These are phyloP conservation scores for Citrullus amarus DNA, from an alignment of 306 rosid genomes.

Conservation along the genomic window DNA sequence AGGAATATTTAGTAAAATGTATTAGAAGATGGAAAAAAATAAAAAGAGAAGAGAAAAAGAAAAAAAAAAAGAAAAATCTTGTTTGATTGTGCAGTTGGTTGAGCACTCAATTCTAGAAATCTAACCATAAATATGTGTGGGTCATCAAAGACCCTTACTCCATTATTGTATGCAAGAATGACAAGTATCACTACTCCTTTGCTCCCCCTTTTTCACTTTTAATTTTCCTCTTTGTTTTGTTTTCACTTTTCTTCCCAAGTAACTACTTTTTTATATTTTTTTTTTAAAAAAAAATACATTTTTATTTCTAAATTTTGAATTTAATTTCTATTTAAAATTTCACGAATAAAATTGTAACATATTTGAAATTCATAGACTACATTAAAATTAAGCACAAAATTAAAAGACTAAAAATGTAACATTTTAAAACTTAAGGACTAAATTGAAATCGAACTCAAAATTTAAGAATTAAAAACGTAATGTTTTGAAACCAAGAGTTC, in stretches of 20 bases:
- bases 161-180: slow-evolving; percentile 4
- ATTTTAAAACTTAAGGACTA: too few relatives aligned
- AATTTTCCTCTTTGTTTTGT: background rate
- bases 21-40: background rate
- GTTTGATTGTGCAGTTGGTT: background rate
- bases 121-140: slow-evolving; percentile 7
- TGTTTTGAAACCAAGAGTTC: too few relatives aligned
- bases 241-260: background rate
- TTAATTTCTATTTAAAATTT: too few relatives aligned
- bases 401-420: too few relatives aligned
- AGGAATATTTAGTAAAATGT: background rate
- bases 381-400: too few relatives aligned
- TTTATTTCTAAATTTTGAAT: too few relatives aligned
- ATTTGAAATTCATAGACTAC: too few relatives aligned
- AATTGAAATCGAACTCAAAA: too few relatives aligned
- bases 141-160: background rate
- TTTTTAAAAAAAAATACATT: too few relatives aligned
- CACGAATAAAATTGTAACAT: too few relatives aligned
- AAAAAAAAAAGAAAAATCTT: background rate
- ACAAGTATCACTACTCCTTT: background rate
- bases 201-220: background rate
- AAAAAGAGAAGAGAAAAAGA: too few relatives aligned
- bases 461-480: too few relatives aligned
- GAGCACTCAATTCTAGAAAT: slow-evolving; percentile 8
- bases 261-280: background rate